phyloP scores from a whole-genome alignment of 208 protist genomes.

The Leptomonas pyrrhocoris region DNA sequence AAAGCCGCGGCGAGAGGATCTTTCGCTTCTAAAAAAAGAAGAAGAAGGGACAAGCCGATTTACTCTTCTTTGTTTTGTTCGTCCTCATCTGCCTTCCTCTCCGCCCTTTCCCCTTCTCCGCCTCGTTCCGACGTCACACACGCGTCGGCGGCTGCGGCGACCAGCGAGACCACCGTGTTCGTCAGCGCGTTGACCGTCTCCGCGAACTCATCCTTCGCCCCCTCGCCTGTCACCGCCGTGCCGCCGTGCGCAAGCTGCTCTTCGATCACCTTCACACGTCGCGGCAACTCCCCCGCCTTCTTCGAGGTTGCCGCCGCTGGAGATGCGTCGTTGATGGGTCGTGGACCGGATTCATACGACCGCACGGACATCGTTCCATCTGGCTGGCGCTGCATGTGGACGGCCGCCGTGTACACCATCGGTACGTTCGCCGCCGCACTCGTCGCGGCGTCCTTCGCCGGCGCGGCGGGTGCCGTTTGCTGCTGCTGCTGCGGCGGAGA shows the following conservation, averaged over 20 bases:
- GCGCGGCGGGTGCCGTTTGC: not conserved
- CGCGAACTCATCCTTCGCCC: not conserved
- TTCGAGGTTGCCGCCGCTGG: not conserved
- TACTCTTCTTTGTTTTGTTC: no score
- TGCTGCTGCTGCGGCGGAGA: not conserved
- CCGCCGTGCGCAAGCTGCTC: constrained; percentile 1
- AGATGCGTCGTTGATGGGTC: not conserved
- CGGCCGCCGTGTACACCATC: constrained; percentile 12
- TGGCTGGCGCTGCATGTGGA: constrained; percentile 4
- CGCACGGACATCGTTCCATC: constrained; percentile 13
- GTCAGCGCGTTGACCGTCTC: not conserved
- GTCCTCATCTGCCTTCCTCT: no score
- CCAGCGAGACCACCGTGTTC: constrained; percentile 3
- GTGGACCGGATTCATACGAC: constrained; percentile 4
- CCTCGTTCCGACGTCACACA: not conserved
- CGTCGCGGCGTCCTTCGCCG: not conserved
- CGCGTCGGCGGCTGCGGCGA: not conserved
- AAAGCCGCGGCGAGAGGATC: no score
- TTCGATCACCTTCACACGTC: constrained; percentile 15
- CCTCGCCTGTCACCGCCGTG: not conserved
- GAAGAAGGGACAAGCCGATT: no score
- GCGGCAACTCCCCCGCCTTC: constrained; percentile 3
- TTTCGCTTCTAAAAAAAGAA: no score
- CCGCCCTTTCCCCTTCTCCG: not conserved
- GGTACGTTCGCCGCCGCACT: not conserved